These are phyloP conservation scores for Aspergillus avenaceus DNA, from an alignment of 495 filamentous ascomycete species.

Conservation along the genomic window DNA sequence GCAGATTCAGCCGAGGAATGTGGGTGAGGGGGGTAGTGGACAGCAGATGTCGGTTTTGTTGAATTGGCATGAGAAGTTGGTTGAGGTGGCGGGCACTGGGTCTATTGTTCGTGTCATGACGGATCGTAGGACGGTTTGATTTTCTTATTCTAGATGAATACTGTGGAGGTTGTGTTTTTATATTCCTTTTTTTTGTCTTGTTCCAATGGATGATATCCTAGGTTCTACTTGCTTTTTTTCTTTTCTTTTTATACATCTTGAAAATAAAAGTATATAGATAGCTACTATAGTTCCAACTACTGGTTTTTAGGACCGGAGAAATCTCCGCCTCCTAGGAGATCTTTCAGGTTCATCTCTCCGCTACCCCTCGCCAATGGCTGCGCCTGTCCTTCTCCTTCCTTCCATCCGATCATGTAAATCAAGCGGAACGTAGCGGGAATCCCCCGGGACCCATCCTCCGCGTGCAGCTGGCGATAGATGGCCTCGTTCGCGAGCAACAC, in stretches of 20 bases:
- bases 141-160: background rate
- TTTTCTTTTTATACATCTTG: too few relatives aligned
- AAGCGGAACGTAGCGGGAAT: slow-evolving; percentile 88
- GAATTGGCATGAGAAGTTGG: slow-evolving; percentile 94
- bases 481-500: slow-evolving; percentile 83
- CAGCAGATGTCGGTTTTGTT: slow-evolving; percentile 89
- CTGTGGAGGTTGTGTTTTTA: background rate
- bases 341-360: slow-evolving; percentile 76
- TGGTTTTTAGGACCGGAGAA: slow-evolving; percentile 23
- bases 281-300: too few relatives aligned
- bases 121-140: slow-evolving; percentile 78
- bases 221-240: too few relatives aligned
- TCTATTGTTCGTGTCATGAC: slow-evolving; percentile 89
- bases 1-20: slow-evolving; percentile 67
- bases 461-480: slow-evolving; percentile 84
- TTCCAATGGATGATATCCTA: slow-evolving; percentile 1
- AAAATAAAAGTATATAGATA: too few relatives aligned
- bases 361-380: slow-evolving; percentile 79
- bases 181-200: slow-evolving; percentile 17
- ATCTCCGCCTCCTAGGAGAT: slow-evolving; percentile 65
- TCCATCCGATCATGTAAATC: slow-evolving; percentile 99
- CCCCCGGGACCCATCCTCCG: slow-evolving; percentile 58
- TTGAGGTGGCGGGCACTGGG: slow-evolving; percentile 82
- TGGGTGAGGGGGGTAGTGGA: slow-evolving; percentile 71
- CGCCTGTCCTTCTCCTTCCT: slow-evolving; percentile 71